Evolutionary conservation across 192 early-diverging fungal genomes (phyloP).

Genomic region (Neocallimastix lanati): DNA sequence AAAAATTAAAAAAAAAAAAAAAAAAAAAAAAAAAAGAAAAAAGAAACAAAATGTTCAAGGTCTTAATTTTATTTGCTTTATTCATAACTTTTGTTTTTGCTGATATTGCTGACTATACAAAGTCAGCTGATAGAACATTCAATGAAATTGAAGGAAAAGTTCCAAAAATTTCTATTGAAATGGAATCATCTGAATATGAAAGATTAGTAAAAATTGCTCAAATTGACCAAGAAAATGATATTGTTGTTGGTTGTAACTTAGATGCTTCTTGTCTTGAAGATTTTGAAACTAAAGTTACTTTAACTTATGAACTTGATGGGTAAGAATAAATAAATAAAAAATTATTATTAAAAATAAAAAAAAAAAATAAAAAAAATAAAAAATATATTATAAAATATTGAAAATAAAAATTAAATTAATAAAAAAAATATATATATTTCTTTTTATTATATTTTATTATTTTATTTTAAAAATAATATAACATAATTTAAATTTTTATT

Average conservation of each 20-base stretch:
- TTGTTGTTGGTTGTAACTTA: neutral
- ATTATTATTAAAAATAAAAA: no score
- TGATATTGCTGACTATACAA: neutral
- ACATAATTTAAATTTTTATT: no score
- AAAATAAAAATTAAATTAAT: no score
- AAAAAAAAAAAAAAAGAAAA: neutral
- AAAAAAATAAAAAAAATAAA: no score
- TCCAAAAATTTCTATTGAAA: neutral
- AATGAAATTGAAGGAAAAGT: neutral
- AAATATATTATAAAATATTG: no score
- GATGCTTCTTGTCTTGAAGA: neutral
- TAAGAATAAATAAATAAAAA: no score
- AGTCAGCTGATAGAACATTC: neutral
- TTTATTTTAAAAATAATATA: no score
- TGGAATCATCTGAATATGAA: neutral
- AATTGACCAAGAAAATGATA: neutral
- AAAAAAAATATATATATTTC: no score
- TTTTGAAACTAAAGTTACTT: neutral
- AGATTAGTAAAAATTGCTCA: neutral
- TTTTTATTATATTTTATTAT: no score
- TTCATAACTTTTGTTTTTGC: neutral
- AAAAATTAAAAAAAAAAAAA: neutral
- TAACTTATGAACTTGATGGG: neutral
- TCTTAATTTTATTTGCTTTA: neutral
- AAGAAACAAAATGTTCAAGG: neutral